Evolutionary conservation across 805 yeast species (phyloP), one percentile per base, ranked within the genome.

Genomic region (Suhomyces prunicola): DNA sequence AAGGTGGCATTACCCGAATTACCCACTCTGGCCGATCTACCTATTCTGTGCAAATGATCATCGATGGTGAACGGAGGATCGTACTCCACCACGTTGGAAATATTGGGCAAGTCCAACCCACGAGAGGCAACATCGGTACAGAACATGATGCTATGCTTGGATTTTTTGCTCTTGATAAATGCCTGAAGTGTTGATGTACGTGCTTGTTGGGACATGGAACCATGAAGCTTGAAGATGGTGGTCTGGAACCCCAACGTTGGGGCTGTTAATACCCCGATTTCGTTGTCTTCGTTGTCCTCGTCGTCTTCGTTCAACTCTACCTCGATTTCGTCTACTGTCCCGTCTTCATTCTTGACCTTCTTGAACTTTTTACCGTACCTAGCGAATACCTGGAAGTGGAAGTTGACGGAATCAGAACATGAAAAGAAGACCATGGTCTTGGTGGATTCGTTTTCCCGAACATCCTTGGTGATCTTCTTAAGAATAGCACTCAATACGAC

Each of bases 1-100:
- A 94, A 70, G 1, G 84, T 68, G 1, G 97, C 88, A 39, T 78
- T 78, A 67, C 99, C 99, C 40, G 74, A 70, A 45, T 84, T 80
- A 57, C 99, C 99, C n/a, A 96, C 96, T 73, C 99, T 85, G 7
- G 99, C 99, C 10, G 98, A 91, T 75, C 99, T 85, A 50, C 99
- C 99, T 52, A 92, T 89, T 70, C 99, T 81, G 70, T 94, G 99
- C 54, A 94, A 75, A 77, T 94, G 99, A 66, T 94, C 99, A 57
- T 91, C 97, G 5, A 90, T 78, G 1, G 94, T 81, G 64, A 93
- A 92, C 5, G 99, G 97, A 2, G 99, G 97, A 66, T 94, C 99
- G 61, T 85, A 87, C 68, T 94, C 99, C 17, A 94, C 78, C 31
- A 94, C 97, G 47, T 86, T 83, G 45, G 94, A 82, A 54, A 94